Evolutionary conservation across 139 green algal species (phyloP), one percentile per base, ranked within the genome.

Genomic region (Mesotaenium endlicherianum): DNA sequence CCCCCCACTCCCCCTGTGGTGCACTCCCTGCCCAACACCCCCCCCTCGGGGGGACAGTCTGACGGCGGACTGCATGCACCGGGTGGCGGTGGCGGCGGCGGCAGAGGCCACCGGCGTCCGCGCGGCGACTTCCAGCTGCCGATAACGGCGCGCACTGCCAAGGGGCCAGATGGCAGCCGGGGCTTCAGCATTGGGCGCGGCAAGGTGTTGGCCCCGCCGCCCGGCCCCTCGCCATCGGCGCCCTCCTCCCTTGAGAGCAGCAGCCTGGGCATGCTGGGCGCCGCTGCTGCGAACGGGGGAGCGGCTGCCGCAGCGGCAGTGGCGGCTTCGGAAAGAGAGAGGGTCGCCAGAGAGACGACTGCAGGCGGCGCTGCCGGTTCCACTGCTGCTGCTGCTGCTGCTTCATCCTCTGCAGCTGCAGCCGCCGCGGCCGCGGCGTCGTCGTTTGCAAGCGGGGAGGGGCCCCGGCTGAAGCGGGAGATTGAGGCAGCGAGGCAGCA

Each of bases 181-280:
- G 71, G 71, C 41, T 80, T 80, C 8, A 80, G 57, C 38, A 59
- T 59, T 26, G 71, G 71, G 39, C 39, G 71, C 50, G 71, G 71
- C 14, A 80, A 80, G 42, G 38, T 39, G 30, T 30, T 80, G 8
- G 38, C 71, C 14, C 60, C 60, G 17, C 8, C 11, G 8, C 5
- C 20, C 8, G 60, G 60, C 6, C 11, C 17, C 5, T 36, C 11
- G 8, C 11, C 60, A 40, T 6, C 6, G 8, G 20, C 11, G 17
- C 11, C 60, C 43, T 5, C 60, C 41, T 72, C 60, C 43, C 36
- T 38, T 47, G 6, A 8, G 60, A 38, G 41, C 8, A 38, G 43
- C 8, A 72, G 11, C 8, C 43, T 72, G 60, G 43, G 43, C 36
- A 38, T 47, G 5, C 60, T 40, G 11, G 8, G 41, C 5, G 60